phyloP scores from a whole-genome alignment of 768 basidiomycete species.

The Baorangia bicolor region DNA sequence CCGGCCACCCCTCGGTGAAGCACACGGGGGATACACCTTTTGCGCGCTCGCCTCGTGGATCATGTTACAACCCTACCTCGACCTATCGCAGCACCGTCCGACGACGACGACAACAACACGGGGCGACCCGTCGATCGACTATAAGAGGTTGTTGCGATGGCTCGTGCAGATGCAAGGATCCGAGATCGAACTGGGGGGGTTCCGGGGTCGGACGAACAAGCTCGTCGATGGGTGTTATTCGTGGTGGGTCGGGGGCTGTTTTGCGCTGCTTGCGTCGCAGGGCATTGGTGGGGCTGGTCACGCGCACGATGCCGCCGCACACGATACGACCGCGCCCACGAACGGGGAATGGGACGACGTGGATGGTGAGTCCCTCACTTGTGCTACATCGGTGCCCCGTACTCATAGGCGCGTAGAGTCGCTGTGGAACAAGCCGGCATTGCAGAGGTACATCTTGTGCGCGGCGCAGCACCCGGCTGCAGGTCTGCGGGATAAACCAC shows the following conservation, averaged over 20 bases:
- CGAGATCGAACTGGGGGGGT: constrained; percentile 85
- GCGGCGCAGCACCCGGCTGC: constrained; percentile 86
- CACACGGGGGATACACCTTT: constrained; percentile 97
- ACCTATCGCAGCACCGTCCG: background rate
- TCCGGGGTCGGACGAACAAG: constrained; percentile 92
- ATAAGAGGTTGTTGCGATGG: constrained; percentile 70
- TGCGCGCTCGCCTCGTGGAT: constrained; percentile 87
- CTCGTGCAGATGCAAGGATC: constrained; percentile 81
- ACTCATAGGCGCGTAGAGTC: constrained; percentile 33
- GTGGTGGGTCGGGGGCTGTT: constrained; percentile 98
- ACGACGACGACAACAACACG: background rate
- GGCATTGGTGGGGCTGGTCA: constrained; percentile 35
- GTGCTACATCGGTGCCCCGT: background rate
- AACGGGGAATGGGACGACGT: constrained; percentile 66
- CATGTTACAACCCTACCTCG: constrained; percentile 62
- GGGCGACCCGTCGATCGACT: constrained; percentile 48
- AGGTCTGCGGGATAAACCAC: constrained; percentile 93
- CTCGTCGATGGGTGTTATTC: constrained; percentile 99
- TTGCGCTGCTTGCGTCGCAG: constrained; percentile 70
- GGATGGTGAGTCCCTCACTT: constrained; percentile 48
- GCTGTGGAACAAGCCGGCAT: constrained; percentile 58
- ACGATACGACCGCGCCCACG: constrained; percentile 11
- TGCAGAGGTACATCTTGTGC: constrained; percentile 85
- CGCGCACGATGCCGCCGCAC: background rate
- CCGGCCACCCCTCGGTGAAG: constrained; percentile 85